Evolutionary conservation across 164 flowering plant species (phyloP).

Genomic region (Aristolochia contorta): DNA sequence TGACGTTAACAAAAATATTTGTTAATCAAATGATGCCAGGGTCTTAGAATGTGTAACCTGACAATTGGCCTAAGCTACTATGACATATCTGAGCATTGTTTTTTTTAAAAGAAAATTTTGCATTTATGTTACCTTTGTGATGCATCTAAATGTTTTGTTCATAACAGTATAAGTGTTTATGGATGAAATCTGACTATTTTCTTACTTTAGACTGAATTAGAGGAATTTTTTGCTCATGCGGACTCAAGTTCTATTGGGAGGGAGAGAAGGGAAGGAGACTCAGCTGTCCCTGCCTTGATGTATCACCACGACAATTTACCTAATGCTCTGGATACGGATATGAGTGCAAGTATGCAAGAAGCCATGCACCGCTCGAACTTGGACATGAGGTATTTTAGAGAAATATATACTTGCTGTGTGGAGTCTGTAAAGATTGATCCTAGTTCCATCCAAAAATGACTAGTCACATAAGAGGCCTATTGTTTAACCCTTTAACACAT

Average conservation of each 20-base stretch:
- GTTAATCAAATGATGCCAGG: background rate
- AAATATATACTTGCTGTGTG: too few relatives aligned
- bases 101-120: too few relatives aligned
- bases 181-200: too few relatives aligned
- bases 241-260: constrained; percentile 53
- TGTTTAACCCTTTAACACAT: background rate
- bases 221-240: constrained; percentile 57
- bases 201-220: constrained; percentile 31
- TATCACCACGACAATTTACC: constrained; percentile 17
- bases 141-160: too few relatives aligned
- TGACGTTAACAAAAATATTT: too few relatives aligned
- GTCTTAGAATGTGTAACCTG: background rate
- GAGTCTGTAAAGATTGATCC: too few relatives aligned
- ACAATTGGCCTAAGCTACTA: too few relatives aligned
- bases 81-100: too few relatives aligned
- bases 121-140: too few relatives aligned
- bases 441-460: too few relatives aligned
- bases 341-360: constrained; percentile 95
- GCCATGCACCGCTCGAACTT: constrained; percentile 91
- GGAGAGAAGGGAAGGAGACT: constrained; percentile 35
- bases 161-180: too few relatives aligned
- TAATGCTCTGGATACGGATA: constrained; percentile 68
- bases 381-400: constrained; percentile 74
- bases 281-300: background rate
- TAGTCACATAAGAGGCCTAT: background rate